phyloP scores from a whole-genome alignment of 192 early-diverging fungal species.

The Entomortierella lignicola region DNA sequence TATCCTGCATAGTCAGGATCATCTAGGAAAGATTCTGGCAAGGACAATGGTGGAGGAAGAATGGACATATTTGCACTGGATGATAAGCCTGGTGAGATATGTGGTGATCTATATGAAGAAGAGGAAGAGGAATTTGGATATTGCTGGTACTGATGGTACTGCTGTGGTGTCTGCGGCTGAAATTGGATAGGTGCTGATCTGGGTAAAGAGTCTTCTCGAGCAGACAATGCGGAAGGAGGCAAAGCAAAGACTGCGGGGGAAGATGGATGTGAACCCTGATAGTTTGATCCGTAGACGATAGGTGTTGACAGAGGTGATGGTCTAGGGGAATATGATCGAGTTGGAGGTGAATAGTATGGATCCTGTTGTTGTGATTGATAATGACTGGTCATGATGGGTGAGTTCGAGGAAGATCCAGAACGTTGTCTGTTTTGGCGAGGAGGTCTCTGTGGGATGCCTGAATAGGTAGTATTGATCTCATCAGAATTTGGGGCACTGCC shows the following conservation, averaged over 20 bases:
- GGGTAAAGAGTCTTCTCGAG: slow-evolving; percentile 20
- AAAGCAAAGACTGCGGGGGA: slow-evolving; percentile 31
- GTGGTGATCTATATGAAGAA: slow-evolving; percentile 42
- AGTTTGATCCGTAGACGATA: slow-evolving; percentile 9
- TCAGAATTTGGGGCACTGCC: slow-evolving; percentile 26
- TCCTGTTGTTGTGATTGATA: slow-evolving; percentile 28
- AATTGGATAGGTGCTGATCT: slow-evolving; percentile 23
- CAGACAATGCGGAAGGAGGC: slow-evolving; percentile 40
- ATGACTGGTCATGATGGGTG: slow-evolving; percentile 25
- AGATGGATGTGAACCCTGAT: slow-evolving; percentile 35
- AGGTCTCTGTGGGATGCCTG: slow-evolving; percentile 36
- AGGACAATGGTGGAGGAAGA: slow-evolving; percentile 36
- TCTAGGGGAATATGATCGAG: slow-evolving; percentile 29
- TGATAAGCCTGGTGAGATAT: slow-evolving; percentile 28
- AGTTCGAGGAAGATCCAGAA: slow-evolving; percentile 31
- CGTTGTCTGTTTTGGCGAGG: slow-evolving; percentile 29
- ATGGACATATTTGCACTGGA: neutral
- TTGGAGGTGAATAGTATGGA: slow-evolving; percentile 27
- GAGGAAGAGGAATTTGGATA: slow-evolving; percentile 13
- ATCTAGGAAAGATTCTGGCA: slow-evolving; percentile 42
- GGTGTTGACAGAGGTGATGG: slow-evolving; percentile 28
- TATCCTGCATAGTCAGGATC: slow-evolving; percentile 51
- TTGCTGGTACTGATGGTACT: slow-evolving; percentile 3
- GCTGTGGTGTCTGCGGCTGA: slow-evolving; percentile 8
- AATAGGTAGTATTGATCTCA: slow-evolving; percentile 19